phyloP scores from a whole-genome alignment of 345 rosid genomes.

The Syzygium aqueum region DNA sequence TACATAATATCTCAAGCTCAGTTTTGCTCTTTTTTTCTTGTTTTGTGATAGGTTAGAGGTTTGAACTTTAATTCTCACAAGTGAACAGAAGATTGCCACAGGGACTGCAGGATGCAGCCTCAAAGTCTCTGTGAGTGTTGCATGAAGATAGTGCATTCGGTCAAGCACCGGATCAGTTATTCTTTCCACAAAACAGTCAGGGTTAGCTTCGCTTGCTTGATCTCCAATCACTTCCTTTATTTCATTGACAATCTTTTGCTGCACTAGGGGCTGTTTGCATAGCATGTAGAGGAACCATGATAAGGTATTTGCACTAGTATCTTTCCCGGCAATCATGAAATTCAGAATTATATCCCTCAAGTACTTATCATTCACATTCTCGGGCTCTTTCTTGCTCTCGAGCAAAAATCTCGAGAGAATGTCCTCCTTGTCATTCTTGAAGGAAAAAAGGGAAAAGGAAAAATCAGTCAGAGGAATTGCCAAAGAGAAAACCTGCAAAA shows the following conservation, averaged over 20 bases:
- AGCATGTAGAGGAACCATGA: constrained; percentile 76
- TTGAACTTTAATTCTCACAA: not conserved
- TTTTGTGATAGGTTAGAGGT: not conserved
- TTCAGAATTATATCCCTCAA: constrained; percentile 60
- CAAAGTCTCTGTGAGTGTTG: constrained; percentile 62
- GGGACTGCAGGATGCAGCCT: constrained; percentile 68
- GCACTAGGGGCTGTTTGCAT: constrained; percentile 58
- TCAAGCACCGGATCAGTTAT: constrained; percentile 42
- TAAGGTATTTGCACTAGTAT: constrained; percentile 43
- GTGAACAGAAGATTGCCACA: constrained; percentile 16
- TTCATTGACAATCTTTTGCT: constrained; percentile 54
- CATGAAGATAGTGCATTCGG: constrained; percentile 70
- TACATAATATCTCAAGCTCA: not conserved
- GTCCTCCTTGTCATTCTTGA: constrained; percentile 50
- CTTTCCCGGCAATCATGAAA: constrained; percentile 75
- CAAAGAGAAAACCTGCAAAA: not conserved
- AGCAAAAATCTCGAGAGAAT: constrained; percentile 53
- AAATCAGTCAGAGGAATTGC: not conserved
- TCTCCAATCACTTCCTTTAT: constrained; percentile 27
- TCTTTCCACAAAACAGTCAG: constrained; percentile 27
- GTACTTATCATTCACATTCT: constrained; percentile 52
- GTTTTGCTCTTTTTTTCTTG: too few species aligned
- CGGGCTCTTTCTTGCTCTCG: constrained; percentile 52
- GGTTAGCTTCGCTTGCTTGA: constrained; percentile 1
- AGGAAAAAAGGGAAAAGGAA: not conserved